Evolutionary conservation across 495 filamentous ascomycete species (phyloP), one percentile per base, ranked within the genome.

Genomic region (Hypoxylon lienhwacheense): DNA sequence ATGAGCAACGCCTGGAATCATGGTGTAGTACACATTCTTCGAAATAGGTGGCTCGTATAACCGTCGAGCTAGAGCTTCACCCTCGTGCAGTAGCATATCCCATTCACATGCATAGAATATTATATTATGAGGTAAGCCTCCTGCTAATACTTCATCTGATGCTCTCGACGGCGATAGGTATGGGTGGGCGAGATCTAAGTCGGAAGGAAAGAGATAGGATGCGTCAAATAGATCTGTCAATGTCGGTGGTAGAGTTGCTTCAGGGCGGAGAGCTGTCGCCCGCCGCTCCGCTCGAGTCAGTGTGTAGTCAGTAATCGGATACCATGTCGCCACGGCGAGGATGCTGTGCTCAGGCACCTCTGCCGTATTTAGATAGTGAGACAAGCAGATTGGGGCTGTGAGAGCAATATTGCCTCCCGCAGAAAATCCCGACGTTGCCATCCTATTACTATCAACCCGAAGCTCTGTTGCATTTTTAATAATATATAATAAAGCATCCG

Each of bases 141-240:
- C 66, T 5, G 37, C 59, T 8, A 77, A 59, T 21, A 71, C 25
- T 17, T 72, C 67, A 47, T 77, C 72, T 3, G 66, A 54, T 1
- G 73, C 72, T 44, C 65, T 60, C 31, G 50, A 63, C 0, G 75
- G 75, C 2, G 74, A 77, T 4, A 78, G 47, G 7, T 59, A 64
- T 0, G 73, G 72, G 26, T 70, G 56, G 1, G 66, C 41, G 3
- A 75, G 65, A 16, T 64, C 29, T 0, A 75, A 49, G 3, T 63
- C 59, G 0, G 68, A 55, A 0, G 82, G 82, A 44, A 80, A 79
- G 0, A 96, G 76, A 69, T 96, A 96, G 2, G 85, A 80, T 25
- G 85, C 84, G 58, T 97, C 91, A 59, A 96, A 96, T n/a, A 97
- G 82, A 34, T 81, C 77, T 3, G 89, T 92, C 64, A 96, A 83